Conservation (phyloP, 345 rosid genomes). For the Mallotus nudiflorus region DNA sequence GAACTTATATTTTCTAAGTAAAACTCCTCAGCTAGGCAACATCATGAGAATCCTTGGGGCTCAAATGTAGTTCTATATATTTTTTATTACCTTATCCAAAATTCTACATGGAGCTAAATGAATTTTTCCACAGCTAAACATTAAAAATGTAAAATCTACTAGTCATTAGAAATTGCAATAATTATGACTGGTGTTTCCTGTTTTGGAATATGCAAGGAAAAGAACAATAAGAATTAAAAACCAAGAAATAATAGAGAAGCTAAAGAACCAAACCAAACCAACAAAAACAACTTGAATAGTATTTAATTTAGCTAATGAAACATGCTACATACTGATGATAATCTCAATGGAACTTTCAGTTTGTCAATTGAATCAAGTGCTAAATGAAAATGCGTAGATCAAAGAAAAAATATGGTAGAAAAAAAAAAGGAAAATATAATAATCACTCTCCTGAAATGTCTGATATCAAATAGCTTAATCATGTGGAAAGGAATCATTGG, state of each 20-base stretch:
- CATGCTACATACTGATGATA: no score
- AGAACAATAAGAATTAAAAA: no score
- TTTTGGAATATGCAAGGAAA: not conserved
- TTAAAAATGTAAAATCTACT: not conserved
- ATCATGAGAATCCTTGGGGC: not conserved
- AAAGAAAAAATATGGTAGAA: not conserved
- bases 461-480: constrained; percentile 1
- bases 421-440: not conserved
- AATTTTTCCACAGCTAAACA: not conserved
- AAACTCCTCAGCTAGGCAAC: not conserved
- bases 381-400: not conserved
- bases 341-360: not conserved
- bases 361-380: not conserved
- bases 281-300: not conserved
- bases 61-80: not conserved
- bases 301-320: no score
- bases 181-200: not conserved
- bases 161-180: not conserved
- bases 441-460: not conserved
- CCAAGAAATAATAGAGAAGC: not conserved
- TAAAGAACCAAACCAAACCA: not conserved
- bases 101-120: not conserved
- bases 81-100: not conserved
- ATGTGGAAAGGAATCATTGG: no score
- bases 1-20: not conserved